Conservation (phyloP, 2,329 filamentous ascomycete species). For the Talaromyces sp. region DNA sequence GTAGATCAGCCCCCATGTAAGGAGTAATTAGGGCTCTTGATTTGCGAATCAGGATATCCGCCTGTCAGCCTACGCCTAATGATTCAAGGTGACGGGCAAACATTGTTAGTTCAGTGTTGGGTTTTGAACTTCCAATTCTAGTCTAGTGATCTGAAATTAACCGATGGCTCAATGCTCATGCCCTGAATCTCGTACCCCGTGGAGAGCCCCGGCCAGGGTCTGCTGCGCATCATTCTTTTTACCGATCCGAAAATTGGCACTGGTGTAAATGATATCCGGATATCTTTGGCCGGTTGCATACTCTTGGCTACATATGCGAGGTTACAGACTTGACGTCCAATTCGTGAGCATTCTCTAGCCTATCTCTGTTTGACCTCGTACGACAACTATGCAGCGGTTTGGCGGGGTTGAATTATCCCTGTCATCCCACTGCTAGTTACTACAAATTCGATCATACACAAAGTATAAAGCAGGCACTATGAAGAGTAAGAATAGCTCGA, state of each 20-base stretch:
- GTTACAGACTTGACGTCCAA: neutral
- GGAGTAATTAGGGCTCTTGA: neutral
- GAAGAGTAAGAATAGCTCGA: neutral
- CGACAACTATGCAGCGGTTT: neutral
- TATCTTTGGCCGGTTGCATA: constrained; percentile 1
- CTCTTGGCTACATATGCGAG: neutral
- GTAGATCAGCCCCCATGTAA: neutral
- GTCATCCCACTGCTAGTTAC: neutral
- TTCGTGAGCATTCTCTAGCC: neutral
- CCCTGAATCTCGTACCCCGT: neutral
- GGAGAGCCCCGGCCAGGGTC: neutral
- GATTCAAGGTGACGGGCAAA: neutral
- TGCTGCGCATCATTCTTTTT: neutral
- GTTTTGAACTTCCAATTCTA: neutral
- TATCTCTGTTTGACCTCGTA: too few species aligned
- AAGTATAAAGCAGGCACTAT: neutral
- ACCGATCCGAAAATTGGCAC: neutral
- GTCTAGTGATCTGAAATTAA: constrained; percentile 3
- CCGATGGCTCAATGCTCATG: neutral
- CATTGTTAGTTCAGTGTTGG: neutral
- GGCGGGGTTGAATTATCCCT: neutral
- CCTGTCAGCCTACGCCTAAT: neutral
- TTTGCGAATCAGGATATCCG: neutral
- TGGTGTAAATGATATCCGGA: neutral
- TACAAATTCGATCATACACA: neutral